Evolutionary conservation across 2,329 filamentous ascomycete species (phyloP).

Genomic region (Hirsutella thompsonii): DNA sequence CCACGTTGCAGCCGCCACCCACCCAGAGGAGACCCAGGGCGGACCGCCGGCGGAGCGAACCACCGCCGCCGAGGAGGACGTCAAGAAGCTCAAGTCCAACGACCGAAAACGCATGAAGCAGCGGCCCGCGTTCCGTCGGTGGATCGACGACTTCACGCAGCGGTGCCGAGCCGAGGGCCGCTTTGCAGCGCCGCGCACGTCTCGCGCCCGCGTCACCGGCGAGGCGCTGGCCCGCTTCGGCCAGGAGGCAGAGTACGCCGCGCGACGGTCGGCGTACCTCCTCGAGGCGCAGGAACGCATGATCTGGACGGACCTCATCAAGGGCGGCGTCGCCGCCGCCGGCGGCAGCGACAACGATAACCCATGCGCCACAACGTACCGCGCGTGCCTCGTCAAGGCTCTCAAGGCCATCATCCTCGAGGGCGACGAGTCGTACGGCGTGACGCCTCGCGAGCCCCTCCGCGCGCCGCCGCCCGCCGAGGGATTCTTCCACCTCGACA

Average conservation of each 20-base stretch:
- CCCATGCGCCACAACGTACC: constrained; percentile 12
- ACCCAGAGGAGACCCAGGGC: too few relatives aligned
- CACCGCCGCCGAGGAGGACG: constrained; percentile 12
- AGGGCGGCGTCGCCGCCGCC: constrained; percentile 16
- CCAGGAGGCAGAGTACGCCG: constrained; percentile 28
- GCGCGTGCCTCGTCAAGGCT: constrained; percentile 23
- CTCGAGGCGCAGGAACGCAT: constrained; percentile 24
- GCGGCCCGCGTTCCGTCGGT: constrained; percentile 45
- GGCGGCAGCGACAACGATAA: too few relatives aligned
- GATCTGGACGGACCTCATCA: constrained; percentile 34
- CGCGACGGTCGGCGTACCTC: constrained; percentile 26
- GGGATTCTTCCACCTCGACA: constrained; percentile 30
- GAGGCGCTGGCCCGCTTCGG: constrained; percentile 41
- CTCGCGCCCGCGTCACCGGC: constrained; percentile 32
- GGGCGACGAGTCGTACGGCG: constrained; percentile 24
- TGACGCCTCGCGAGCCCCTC: constrained; percentile 13
- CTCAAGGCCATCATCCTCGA: constrained; percentile 38
- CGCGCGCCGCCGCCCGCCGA: constrained; percentile 19
- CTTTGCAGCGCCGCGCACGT: constrained; percentile 14
- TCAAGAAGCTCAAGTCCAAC: constrained; percentile 27
- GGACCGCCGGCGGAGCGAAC: too few relatives aligned
- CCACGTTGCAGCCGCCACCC: constrained; percentile 21
- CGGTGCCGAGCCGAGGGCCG: constrained; percentile 26
- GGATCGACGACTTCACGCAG: constrained; percentile 52
- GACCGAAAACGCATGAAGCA: constrained; percentile 42